Conservation (phyloP, 2,329 filamentous ascomycete species). For the Emergomyces pasteurianus region DNA sequence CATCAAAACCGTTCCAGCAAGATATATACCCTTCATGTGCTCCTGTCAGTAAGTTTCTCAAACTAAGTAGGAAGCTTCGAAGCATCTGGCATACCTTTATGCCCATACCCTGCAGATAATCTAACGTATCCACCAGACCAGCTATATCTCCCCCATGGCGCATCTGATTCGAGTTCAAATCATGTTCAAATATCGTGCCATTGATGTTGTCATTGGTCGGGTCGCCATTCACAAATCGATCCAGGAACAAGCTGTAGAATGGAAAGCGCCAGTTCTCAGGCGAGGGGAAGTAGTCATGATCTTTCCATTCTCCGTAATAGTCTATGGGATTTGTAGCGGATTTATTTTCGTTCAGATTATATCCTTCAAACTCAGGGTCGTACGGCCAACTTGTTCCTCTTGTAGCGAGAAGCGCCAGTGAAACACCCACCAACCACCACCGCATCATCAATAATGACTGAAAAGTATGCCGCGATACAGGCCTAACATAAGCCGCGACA, state of each 20-base stretch:
- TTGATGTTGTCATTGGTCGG: conserved; percentile 53
- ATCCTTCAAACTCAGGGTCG: conserved; percentile 39
- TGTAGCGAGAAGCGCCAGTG: conserved; percentile 20
- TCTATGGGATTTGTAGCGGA: conserved; percentile 44
- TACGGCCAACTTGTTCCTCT: conserved; percentile 31
- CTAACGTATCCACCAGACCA: conserved; percentile 47
- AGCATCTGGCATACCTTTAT: conserved; percentile 37
- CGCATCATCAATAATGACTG: conserved; percentile 17
- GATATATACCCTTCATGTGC: conserved; percentile 41
- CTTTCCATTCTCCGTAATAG: conserved; percentile 46
- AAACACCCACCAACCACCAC: conserved; percentile 17
- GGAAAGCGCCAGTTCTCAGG: conserved; percentile 54
- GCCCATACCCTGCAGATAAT: conserved; percentile 54
- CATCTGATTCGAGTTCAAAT: conserved; percentile 49
- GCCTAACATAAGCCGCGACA: background rate
- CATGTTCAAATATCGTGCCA: conserved; percentile 49
- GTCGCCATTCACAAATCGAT: conserved; percentile 54
- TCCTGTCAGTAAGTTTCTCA: conserved; percentile 4
- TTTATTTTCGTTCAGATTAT: conserved; percentile 51
- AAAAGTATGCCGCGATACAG: background rate
- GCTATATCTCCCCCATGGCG: conserved; percentile 50
- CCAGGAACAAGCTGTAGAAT: conserved; percentile 53
- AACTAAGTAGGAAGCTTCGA: background rate
- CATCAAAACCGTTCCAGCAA: conserved; percentile 52
- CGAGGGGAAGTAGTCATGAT: conserved; percentile 42